Conservation (phyloP, 106 monocot genomes). For the Dendrobium nobile region DNA sequence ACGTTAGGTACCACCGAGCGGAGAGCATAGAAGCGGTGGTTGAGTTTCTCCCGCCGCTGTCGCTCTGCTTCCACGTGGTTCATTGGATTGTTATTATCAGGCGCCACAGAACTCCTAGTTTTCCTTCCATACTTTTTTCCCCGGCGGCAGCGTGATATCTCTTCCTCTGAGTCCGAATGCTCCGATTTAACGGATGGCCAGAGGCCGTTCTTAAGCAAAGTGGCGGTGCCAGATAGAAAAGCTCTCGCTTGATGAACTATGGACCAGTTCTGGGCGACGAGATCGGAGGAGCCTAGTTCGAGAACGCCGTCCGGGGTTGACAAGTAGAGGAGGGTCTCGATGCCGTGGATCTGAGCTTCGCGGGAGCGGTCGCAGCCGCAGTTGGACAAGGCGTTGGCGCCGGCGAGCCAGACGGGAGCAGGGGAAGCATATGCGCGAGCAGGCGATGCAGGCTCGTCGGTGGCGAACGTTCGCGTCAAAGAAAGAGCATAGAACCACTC, state of each 20-base stretch:
- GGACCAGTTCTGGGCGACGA: conserved; percentile 24
- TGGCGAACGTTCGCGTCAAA: conserved; percentile 18
- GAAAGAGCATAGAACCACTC: conserved; percentile 67
- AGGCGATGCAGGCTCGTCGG: conserved; percentile 11
- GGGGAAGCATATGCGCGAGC: conserved; percentile 13
- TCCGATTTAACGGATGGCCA: conserved; percentile 22
- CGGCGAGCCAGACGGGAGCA: conserved; percentile 32
- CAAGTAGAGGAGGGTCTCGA: conserved; percentile 2
- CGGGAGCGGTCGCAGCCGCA: conserved; percentile 19
- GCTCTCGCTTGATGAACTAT: conserved; percentile 35
- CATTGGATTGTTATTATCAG: conserved; percentile 18
- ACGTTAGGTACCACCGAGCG: conserved; percentile 90
- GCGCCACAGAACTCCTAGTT: conserved; percentile 6
- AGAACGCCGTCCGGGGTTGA: conserved; percentile 16
- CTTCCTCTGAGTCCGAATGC: conserved; percentile 13
- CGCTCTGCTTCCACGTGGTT: conserved; percentile 79
- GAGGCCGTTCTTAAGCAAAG: neutral
- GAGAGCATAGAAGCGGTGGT: conserved; percentile 67
- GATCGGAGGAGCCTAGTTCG: conserved; percentile 35
- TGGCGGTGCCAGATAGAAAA: conserved; percentile 1
- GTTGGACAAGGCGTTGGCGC: conserved; percentile 10
- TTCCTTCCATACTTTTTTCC: conserved; percentile 26
- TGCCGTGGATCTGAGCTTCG: conserved; percentile 23
- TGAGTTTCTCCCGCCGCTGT: conserved; percentile 70
- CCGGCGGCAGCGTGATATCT: neutral